A percentile compares a stretch with the other conserved stretches of the same genome.
These are phyloP conservation scores for Penicillium riverlandense DNA, from an alignment of 495 filamentous ascomycete species.

Conservation along the genomic window DNA sequence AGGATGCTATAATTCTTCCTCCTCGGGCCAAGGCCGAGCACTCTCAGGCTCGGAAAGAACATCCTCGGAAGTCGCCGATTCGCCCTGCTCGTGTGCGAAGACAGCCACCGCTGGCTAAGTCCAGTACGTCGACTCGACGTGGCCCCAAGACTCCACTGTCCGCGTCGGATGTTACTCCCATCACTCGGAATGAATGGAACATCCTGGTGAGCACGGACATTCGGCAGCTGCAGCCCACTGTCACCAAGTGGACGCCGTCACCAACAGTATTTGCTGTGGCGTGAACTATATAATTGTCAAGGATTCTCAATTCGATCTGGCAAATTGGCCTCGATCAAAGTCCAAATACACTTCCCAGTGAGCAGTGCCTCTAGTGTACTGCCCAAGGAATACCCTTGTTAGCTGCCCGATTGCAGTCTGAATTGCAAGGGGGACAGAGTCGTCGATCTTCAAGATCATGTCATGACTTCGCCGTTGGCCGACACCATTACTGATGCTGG, in stretches of 20 bases:
- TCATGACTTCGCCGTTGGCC: no score
- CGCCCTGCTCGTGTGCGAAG: constrained; percentile 16
- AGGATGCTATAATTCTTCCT: constrained; percentile 38
- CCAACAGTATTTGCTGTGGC: constrained; percentile 30
- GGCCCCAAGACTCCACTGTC: constrained; percentile 39
- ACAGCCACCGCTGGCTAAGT: constrained; percentile 10
- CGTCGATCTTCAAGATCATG: no score
- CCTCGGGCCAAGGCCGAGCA: constrained; percentile 13
- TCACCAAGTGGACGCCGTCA: constrained; percentile 41
- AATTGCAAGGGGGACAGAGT: no score
- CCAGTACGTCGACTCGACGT: constrained; percentile 15
- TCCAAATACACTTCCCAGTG: no score
- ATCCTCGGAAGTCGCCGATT: constrained; percentile 15
- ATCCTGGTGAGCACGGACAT: constrained; percentile 30
- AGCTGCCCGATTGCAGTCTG: no score
- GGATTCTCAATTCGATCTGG: no score
- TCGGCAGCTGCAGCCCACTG: constrained; percentile 20
- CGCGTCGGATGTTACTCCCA: constrained; percentile 40
- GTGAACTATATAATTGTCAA: constrained; percentile 8
- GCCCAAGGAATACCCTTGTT: no score
- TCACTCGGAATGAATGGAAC: constrained; percentile 43
- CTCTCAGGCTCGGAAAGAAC: constrained; percentile 12
- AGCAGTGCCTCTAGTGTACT: no score
- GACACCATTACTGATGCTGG: background rate
- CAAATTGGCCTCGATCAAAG: no score